A percentile compares a stretch with the other conserved stretches of the same genome.
These are phyloP conservation scores for Colletotrichum navitas DNA, from an alignment of 2,329 filamentous ascomycete species.

Conservation along the genomic window DNA sequence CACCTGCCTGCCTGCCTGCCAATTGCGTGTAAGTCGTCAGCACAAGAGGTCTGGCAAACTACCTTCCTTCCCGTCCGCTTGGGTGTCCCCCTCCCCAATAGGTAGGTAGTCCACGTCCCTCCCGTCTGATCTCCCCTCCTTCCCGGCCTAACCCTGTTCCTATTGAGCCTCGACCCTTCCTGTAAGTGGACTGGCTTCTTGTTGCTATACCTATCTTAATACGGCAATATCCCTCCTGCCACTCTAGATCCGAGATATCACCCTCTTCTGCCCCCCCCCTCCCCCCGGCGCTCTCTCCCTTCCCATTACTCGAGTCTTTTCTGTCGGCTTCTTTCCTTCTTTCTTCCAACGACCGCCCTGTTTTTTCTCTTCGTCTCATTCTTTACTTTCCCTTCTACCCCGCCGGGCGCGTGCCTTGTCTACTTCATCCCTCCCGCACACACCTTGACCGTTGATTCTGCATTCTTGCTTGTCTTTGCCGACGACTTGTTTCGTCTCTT, in stretches of 20 bases:
- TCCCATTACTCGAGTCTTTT: constrained; percentile 23
- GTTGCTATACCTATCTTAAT: constrained; percentile 8
- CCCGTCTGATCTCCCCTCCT: constrained; percentile 13
- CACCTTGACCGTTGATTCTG: constrained; percentile 9
- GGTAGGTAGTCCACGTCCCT: not conserved
- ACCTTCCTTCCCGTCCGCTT: constrained; percentile 26
- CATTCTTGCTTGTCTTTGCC: constrained; percentile 30
- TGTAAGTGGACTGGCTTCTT: not conserved
- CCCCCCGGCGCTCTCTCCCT: constrained; percentile 10
- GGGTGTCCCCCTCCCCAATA: constrained; percentile 15
- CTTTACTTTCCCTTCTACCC: constrained; percentile 3
- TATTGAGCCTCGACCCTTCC: constrained; percentile 4
- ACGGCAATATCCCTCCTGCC: constrained; percentile 29
- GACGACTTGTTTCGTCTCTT: constrained; percentile 1
- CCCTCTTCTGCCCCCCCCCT: not conserved
- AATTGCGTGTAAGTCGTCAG: constrained; percentile 7
- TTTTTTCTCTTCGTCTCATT: constrained; percentile 10
- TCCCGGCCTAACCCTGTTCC: constrained; percentile 2
- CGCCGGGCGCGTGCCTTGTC: constrained; percentile 13
- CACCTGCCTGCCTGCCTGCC: not conserved
- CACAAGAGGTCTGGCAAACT: not conserved
- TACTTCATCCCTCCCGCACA: constrained; percentile 16
- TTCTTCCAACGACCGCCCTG: constrained; percentile 14
- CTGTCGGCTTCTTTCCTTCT: constrained; percentile 34
- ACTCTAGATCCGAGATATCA: constrained; percentile 14